Percentiles rank a stretch among this genome's conserved stretches.
phyloP scores from a whole-genome alignment of 1,284 basidiomycete genomes.

The Puccinia polysora region DNA sequence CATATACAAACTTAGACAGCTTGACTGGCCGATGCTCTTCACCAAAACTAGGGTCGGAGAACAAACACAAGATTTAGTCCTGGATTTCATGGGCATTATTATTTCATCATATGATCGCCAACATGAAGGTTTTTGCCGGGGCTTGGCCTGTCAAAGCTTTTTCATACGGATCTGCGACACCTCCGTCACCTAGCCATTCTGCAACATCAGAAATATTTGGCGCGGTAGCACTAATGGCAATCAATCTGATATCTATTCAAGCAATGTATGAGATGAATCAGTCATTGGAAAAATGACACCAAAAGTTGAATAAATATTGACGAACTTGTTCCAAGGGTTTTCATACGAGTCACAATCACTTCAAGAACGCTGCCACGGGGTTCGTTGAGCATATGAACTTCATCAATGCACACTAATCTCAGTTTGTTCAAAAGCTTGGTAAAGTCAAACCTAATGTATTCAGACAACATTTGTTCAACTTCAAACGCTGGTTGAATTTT shows the following conservation, averaged over 20 bases:
- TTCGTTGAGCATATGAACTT: conserved; percentile 90
- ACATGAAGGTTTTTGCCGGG: conserved; percentile 52
- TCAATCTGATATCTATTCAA: conserved; percentile 65
- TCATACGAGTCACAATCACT: conserved; percentile 90
- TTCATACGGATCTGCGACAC: conserved; percentile 31
- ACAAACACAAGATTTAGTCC: conserved; percentile 1
- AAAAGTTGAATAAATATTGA: not conserved
- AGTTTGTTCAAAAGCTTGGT: conserved; percentile 47
- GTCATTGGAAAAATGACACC: conserved; percentile 14
- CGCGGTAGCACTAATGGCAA: conserved; percentile 86
- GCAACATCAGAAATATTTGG: conserved; percentile 90
- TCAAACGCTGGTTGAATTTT: conserved; percentile 55
- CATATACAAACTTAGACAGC: conserved; percentile 57
- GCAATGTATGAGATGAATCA: conserved; percentile 24
- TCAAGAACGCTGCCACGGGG: conserved; percentile 82
- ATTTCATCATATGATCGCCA: conserved; percentile 55
- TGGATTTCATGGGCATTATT: not conserved
- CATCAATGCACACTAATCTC: conserved; percentile 68
- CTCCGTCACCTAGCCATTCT: conserved; percentile 68
- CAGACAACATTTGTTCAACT: conserved; percentile 52
- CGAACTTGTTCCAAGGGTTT: conserved; percentile 59
- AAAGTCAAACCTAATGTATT: conserved; percentile 46
- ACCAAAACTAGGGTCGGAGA: conserved; percentile 64
- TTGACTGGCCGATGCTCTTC: conserved; percentile 83
- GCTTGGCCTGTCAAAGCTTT: conserved; percentile 49